Evolutionary conservation across 345 rosid species (phyloP).

Genomic region (Schrenkiella parvula): DNA sequence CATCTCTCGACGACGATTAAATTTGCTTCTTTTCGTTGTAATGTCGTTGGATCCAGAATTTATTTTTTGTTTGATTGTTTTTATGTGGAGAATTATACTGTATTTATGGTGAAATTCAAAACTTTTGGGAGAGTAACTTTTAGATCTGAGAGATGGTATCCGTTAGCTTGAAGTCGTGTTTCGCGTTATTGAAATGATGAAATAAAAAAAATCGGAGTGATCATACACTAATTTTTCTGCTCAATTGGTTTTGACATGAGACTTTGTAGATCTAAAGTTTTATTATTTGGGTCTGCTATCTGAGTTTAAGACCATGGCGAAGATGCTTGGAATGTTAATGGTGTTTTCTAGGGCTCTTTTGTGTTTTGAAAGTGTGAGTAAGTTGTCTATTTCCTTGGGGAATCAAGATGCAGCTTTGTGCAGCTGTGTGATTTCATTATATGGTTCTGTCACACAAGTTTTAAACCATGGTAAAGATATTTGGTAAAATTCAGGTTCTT

Average conservation of each 20-base stretch:
- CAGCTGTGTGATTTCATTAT: background rate
- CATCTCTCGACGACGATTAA: background rate
- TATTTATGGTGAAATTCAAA: background rate
- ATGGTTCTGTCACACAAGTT: background rate
- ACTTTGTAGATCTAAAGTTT: conserved; percentile 3
- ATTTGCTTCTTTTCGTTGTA: background rate
- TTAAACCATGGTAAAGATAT: background rate
- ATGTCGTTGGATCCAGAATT: conserved; percentile 5
- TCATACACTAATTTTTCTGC: background rate
- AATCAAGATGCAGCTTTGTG: background rate
- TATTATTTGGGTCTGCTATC: background rate
- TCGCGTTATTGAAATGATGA: background rate
- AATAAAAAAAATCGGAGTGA: background rate
- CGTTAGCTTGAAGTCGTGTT: conserved; percentile 15
- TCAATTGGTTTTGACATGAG: background rate
- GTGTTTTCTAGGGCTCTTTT: background rate
- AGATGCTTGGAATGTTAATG: background rate
- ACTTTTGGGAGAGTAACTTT: background rate
- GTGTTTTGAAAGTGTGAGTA: background rate
- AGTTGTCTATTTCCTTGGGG: background rate
- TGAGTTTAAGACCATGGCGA: background rate
- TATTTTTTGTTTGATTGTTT: background rate
- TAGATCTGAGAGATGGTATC: conserved; percentile 18
- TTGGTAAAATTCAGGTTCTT: background rate
- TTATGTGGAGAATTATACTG: background rate